These are phyloP conservation scores for Xylariaceae sp. DNA, from an alignment of 2,329 filamentous ascomycete genomes.

Conservation along the genomic window DNA sequence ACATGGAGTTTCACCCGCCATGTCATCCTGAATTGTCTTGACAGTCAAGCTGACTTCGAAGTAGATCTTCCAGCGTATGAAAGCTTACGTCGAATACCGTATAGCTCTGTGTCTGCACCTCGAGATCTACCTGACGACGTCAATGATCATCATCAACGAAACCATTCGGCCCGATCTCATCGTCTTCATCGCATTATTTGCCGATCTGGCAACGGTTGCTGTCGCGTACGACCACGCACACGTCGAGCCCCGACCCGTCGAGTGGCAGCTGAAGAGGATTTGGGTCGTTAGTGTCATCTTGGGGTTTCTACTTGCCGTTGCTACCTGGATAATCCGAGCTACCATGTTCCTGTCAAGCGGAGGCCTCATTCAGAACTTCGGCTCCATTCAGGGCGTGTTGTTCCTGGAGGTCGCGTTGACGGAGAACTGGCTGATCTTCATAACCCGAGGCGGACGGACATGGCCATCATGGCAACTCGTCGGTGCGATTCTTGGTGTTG, in stretches of 20 bases:
- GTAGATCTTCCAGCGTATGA: conserved; percentile 72
- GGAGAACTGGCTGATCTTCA: conserved; percentile 76
- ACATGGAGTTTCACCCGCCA: neutral
- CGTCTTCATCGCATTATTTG: conserved; percentile 74
- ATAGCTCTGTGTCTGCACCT: conserved; percentile 69
- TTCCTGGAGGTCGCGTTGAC: conserved; percentile 69
- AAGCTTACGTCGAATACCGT: conserved; percentile 72
- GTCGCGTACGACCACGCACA: conserved; percentile 76
- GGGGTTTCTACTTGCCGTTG: conserved; percentile 61
- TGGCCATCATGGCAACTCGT: conserved; percentile 72
- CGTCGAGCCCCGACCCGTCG: conserved; percentile 67
- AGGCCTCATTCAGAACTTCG: conserved; percentile 70
- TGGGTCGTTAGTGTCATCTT: conserved; percentile 70
- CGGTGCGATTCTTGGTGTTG: conserved; percentile 64
- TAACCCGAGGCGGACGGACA: conserved; percentile 67
- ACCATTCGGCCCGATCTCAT: conserved; percentile 67
- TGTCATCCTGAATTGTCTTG: neutral
- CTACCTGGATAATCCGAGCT: conserved; percentile 68
- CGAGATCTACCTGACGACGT: conserved; percentile 70
- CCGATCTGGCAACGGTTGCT: conserved; percentile 72
- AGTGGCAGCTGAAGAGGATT: conserved; percentile 78
- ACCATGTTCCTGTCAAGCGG: conserved; percentile 64
- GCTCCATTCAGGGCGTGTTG: conserved; percentile 67
- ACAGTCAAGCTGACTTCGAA: conserved; percentile 7
- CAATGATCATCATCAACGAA: conserved; percentile 77